Percentiles rank a stretch among this genome's conserved stretches.
phyloP scores from a whole-genome alignment of 1,284 basidiomycete species.

The Rhodotorula mucilaginosa region DNA sequence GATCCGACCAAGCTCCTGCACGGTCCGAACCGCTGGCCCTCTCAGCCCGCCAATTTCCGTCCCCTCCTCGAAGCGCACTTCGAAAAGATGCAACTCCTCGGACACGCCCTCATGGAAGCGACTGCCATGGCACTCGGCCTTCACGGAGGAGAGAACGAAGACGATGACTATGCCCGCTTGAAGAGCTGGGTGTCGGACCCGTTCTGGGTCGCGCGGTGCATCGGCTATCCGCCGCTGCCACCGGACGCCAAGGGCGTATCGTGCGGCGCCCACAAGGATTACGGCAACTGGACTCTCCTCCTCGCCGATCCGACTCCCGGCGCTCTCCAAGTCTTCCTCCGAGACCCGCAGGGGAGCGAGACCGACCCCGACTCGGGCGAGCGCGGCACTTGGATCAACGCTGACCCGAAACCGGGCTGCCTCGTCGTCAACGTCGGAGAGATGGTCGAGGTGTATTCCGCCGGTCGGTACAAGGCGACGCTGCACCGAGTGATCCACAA shows the following conservation, averaged over 20 bases:
- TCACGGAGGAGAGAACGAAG: conserved; percentile 45
- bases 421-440: conserved; percentile 80
- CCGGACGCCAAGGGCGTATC: conserved; percentile 71
- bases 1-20: conserved; percentile 67
- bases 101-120: conserved; percentile 73
- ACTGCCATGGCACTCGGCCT: conserved; percentile 76
- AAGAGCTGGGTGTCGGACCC: conserved; percentile 67
- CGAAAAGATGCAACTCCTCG: conserved; percentile 75
- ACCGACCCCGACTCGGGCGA: conserved; percentile 53
- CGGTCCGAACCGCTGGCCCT: conserved; percentile 82
- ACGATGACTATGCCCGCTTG: conserved; percentile 58
- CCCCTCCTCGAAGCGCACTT: conserved; percentile 68
- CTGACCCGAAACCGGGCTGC: conserved; percentile 71
- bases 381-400: conserved; percentile 68
- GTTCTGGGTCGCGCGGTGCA: conserved; percentile 76
- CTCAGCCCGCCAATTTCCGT: conserved; percentile 53
- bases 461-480: conserved; percentile 69
- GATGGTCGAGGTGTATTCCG: conserved; percentile 48
- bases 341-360: conserved; percentile 47
- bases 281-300: conserved; percentile 75
- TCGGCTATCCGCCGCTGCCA: conserved; percentile 80
- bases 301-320: conserved; percentile 71
- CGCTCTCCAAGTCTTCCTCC: conserved; percentile 75
- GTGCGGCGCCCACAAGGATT: conserved; percentile 69
- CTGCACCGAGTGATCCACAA: conserved; percentile 74